Conservation (phyloP, 495 filamentous ascomycete genomes). For the Penicillium nucicola region DNA sequence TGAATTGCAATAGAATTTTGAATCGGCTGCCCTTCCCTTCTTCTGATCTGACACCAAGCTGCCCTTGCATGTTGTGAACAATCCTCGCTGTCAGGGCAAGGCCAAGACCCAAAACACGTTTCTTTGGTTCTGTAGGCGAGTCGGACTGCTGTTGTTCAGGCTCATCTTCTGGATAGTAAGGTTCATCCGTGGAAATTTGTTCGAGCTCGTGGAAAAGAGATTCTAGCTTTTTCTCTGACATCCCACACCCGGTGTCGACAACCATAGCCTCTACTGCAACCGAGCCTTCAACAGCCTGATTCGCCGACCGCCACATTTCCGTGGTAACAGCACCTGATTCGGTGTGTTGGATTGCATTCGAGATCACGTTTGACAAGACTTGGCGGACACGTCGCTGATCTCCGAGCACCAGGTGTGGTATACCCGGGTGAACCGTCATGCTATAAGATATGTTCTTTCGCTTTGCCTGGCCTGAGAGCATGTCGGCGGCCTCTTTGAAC, state of each 20-base stretch:
- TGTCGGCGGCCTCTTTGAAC: slow-evolving; percentile 71
- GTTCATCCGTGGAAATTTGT: slow-evolving; percentile 64
- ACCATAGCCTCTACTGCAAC: slow-evolving; percentile 70
- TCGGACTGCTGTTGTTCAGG: background rate
- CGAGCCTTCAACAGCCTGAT: slow-evolving; percentile 33
- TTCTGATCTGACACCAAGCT: slow-evolving; percentile 83
- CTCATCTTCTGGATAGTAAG: slow-evolving; percentile 13
- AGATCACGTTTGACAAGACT: slow-evolving; percentile 75
- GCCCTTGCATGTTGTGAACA: slow-evolving; percentile 86
- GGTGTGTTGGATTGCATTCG: slow-evolving; percentile 86
- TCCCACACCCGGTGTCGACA: slow-evolving; percentile 78
- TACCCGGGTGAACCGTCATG: slow-evolving; percentile 60
- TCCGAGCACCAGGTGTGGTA: slow-evolving; percentile 70
- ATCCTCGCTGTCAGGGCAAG: slow-evolving; percentile 83
- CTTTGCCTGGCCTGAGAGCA: slow-evolving; percentile 70
- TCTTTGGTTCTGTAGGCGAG: slow-evolving; percentile 8
- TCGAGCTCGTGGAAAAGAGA: slow-evolving; percentile 82
- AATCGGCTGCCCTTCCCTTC: slow-evolving; percentile 83
- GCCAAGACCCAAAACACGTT: slow-evolving; percentile 69
- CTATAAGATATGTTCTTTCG: slow-evolving; percentile 72
- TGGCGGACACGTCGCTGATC: slow-evolving; percentile 79
- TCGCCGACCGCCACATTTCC: slow-evolving; percentile 56
- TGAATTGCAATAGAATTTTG: slow-evolving; percentile 42
- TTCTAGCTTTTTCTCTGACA: slow-evolving; percentile 69
- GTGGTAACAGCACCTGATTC: slow-evolving; percentile 64